Evolutionary conservation across 1,284 basidiomycete species (phyloP), one percentile per base, ranked within the genome.

Genomic region (Moesziomyces sp.): DNA sequence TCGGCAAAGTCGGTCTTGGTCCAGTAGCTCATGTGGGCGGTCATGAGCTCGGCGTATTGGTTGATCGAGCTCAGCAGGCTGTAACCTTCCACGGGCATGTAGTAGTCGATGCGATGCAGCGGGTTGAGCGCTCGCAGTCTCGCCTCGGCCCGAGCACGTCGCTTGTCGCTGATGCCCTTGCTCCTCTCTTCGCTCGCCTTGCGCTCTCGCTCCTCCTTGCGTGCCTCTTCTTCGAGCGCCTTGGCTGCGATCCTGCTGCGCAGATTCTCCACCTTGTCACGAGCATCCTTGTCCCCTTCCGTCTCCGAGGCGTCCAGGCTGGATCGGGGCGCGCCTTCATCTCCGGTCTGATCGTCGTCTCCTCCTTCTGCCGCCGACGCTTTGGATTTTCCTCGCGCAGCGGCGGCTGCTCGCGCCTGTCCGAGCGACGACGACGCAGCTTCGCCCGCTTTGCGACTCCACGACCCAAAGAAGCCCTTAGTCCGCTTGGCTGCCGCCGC

Each of bases 11-110:
- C 52, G 8, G 62, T 35, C 35, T 67, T 72, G 23, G 69, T 69
- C 82, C 82, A 83, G 64, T 83, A 83, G 52, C 63, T 73, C 71
- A 77, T 74, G 44, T 82, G 80, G 0, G 75, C 67, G 26, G 71
- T 78, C 50, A 82, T 64, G 63, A 82, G 74, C 24, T 82, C 79
- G 2, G 70, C 44, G 30, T 78, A 78, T 47, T 75, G 76, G 47
- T 78, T 74, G 58, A 73, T 67, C 23, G 60, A 48, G 58, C 68
- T 75, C 10, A 78, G 55, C 45, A 76, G 45, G 23, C 64, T 55
- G 51, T 71, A 74, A 2, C 68, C 55, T 52, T 76, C 64, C n/a
- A 75, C 62, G 3, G 77, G 77, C 60, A 79, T 74, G 54, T 67
- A 59, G 19, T 64, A 79, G 51, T 79, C 77, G 44, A 78, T 64